Evolutionary conservation across 495 filamentous ascomycete species (phyloP), one percentile per base, ranked within the genome.

Genomic region (Hyaloscypha bicolor): DNA sequence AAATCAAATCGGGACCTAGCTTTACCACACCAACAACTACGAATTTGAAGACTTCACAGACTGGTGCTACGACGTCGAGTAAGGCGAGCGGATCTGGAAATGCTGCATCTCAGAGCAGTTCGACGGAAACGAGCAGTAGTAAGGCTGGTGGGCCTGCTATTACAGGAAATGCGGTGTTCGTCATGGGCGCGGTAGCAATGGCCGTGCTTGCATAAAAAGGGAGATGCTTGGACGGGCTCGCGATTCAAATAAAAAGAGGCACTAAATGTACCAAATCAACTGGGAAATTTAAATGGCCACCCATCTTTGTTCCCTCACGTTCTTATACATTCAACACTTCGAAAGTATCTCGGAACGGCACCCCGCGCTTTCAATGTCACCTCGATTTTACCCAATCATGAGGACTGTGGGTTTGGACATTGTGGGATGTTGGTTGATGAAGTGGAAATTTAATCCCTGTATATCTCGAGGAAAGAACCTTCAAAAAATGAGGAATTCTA

Each of bases 161-260:
- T 39, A 61, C 55, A 4, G 56, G 22, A 16, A 57, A 63, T 55
- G 48, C 31, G 29, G 37, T 35, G 14, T 64, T 55, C 16, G 62
- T 42, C 2, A 9, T 56, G n/a, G 48, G 53, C 19, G 29, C 37
- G 19, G n/a, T 30, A 9, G n/a, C 59, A 16, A 5, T 33, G 29
- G 33, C 21, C 6, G 42, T 30, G 14, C 31, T 42, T 82, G 76
- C 62, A 79, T 79, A 3, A 85, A 65, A 22, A 87, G 77, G 29
- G 74, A 57, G 19, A 25, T 25, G 77, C 80, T 32, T 88, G 63
- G 60, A 86, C 79, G 25, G 25, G 25, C 25, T 25, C 25, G 25
- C 25, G 25, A 2, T 25, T 25, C 25, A 25, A 25, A 25, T 25
- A 1, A 25, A 25, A 25, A 25, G 25, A 25, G 25, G 25, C 25